phyloP scores from a whole-genome alignment of 169 alveolate genomes.

The Plasmodium relictum region DNA sequence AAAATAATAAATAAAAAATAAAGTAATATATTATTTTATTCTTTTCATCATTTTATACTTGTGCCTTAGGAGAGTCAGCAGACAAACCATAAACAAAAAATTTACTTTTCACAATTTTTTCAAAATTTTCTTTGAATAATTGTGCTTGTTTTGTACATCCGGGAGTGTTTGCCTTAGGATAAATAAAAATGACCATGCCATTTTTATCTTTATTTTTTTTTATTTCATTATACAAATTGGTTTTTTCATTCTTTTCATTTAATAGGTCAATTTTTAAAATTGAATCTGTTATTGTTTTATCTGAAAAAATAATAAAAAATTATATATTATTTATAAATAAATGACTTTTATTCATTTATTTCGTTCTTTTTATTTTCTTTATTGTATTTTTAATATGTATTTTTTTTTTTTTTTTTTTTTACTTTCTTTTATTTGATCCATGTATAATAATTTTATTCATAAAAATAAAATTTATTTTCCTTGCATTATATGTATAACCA shows the following conservation, averaged over 20 bases:
- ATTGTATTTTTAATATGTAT: too few relatives aligned
- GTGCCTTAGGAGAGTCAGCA: conserved; percentile 78
- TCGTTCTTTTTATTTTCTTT: background rate
- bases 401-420: conserved; percentile 3
- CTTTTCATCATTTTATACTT: conserved; percentile 13
- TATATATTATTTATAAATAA: background rate
- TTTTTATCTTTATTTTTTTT: conserved; percentile 77
- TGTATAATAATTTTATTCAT: background rate
- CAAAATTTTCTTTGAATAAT: conserved; percentile 60
- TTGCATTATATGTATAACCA: too few relatives aligned
- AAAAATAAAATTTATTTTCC: too few relatives aligned
- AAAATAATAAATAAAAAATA: too few relatives aligned
- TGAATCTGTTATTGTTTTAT: conserved; percentile 74
- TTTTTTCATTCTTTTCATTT: conserved; percentile 74
- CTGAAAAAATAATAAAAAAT: conserved; percentile 35
- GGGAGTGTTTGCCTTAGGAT: conserved; percentile 86
- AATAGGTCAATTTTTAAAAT: conserved; percentile 71
- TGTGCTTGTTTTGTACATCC: conserved; percentile 86
- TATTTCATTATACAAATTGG: conserved; percentile 69
- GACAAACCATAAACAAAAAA: conserved; percentile 82
- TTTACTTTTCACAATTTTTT: conserved; percentile 51
- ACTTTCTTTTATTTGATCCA: conserved; percentile 29
- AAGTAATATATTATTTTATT: too few relatives aligned
- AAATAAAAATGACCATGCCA: conserved; percentile 84
- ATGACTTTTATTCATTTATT: background rate